Conservation (phyloP, 2,329 filamentous ascomycete species). For the Claviceps quebecensis region DNA sequence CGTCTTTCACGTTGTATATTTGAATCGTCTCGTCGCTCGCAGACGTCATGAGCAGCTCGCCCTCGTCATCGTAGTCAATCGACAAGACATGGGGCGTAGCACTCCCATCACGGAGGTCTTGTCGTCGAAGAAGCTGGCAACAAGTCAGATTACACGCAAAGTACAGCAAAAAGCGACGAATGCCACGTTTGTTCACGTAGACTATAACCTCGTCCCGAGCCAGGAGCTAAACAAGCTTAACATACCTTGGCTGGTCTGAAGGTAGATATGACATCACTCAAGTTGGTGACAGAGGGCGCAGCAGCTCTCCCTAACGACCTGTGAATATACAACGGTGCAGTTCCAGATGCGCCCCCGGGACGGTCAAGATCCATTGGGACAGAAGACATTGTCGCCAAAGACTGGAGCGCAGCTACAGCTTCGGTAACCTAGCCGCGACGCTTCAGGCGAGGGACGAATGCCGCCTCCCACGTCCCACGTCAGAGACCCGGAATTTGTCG, state of each 20-base stretch:
- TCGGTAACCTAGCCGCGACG: too few relatives aligned
- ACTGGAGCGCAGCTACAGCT: background rate
- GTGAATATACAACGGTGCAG: conserved; percentile 35
- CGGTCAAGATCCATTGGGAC: conserved; percentile 45
- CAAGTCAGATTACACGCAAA: background rate
- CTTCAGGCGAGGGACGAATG: background rate
- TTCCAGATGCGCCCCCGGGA: conserved; percentile 25
- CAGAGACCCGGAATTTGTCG: background rate
- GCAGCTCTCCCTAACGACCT: conserved; percentile 25
- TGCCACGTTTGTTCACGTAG: background rate
- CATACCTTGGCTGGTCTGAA: conserved; percentile 70
- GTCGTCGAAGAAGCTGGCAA: conserved; percentile 39
- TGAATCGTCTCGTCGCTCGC: conserved; percentile 92
- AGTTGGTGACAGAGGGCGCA: conserved; percentile 42
- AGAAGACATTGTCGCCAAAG: conserved; percentile 27
- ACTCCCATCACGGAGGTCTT: conserved; percentile 38
- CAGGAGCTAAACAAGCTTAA: conserved; percentile 7
- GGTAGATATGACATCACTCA: conserved; percentile 62
- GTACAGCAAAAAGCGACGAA: background rate
- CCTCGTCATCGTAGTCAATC: conserved; percentile 90
- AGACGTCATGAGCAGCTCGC: conserved; percentile 80
- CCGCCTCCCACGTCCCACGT: background rate
- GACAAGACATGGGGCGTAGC: conserved; percentile 60
- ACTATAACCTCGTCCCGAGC: background rate
- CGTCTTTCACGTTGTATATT: conserved; percentile 86